phyloP scores from a whole-genome alignment of 83 land plant species.

The Diphasiastrum complanatum region DNA sequence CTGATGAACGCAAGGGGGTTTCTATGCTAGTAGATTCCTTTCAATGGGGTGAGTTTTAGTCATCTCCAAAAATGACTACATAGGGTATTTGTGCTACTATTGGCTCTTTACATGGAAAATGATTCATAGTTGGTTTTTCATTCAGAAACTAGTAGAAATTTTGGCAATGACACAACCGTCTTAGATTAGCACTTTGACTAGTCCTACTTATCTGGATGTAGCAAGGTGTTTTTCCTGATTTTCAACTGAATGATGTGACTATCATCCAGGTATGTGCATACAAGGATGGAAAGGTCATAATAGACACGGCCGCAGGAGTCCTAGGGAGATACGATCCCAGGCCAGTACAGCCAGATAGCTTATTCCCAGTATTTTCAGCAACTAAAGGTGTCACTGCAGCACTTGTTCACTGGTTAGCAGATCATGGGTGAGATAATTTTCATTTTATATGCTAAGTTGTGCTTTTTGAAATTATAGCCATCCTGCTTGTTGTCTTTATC shows the following conservation, averaged over 20 bases:
- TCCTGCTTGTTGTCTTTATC: too few species aligned
- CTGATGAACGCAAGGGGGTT: too few species aligned
- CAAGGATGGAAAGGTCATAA: conserved; percentile 88
- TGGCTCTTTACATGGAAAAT: not conserved
- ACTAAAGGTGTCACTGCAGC: conserved; percentile 89
- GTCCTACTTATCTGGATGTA: not conserved
- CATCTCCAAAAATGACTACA: too few species aligned
- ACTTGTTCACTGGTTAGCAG: conserved; percentile 77
- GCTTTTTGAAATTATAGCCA: too few species aligned
- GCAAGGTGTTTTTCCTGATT: not conserved
- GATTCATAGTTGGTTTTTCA: too few species aligned
- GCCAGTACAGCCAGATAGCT: conserved; percentile 76
- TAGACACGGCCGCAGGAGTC: conserved; percentile 80
- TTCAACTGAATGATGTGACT: conserved; percentile 3
- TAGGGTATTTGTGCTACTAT: not conserved
- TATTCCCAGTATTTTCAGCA: conserved; percentile 80
- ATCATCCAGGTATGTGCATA: conserved; percentile 75
- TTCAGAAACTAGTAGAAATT: too few species aligned
- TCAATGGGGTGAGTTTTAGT: too few species aligned
- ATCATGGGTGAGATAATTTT: conserved; percentile 54
- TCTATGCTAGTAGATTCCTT: too few species aligned
- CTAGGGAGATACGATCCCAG: conserved; percentile 87
- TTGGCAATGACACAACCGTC: too few species aligned
- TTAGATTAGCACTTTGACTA: too few species aligned
- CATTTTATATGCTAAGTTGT: too few species aligned